A percentile compares a stretch with the other conserved stretches of the same genome.
Conservation (phyloP, 2,329 filamentous ascomycete genomes). For the Arthrobotrys megalospora region DNA sequence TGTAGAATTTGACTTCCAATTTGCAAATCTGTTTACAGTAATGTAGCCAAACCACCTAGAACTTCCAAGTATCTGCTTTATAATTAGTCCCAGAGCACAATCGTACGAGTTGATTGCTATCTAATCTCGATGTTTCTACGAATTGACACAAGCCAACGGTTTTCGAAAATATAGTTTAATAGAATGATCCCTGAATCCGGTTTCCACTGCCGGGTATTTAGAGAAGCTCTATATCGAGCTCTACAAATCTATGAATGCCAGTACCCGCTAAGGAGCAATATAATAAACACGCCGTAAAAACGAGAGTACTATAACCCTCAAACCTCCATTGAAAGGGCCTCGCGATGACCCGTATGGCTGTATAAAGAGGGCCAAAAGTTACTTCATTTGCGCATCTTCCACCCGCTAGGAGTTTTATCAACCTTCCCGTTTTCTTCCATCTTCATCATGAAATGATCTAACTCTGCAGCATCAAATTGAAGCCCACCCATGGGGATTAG, state of each 20-base stretch:
- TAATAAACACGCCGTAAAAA: constrained; percentile 29
- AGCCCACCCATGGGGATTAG: constrained; percentile 89
- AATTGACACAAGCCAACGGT: no score
- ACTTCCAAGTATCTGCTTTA: no score
- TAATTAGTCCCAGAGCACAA: no score
- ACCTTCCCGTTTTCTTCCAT: constrained; percentile 82
- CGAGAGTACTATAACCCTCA: constrained; percentile 15
- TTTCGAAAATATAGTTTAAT: no score
- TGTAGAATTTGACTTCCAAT: no score
- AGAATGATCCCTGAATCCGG: constrained; percentile 8
- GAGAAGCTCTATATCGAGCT: constrained; percentile 34
- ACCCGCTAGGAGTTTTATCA: constrained; percentile 77
- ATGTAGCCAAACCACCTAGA: no score
- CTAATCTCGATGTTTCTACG: no score
- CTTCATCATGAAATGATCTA: constrained; percentile 82
- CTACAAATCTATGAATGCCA: constrained; percentile 31
- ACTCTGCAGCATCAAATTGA: constrained; percentile 88
- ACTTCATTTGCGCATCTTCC: constrained; percentile 75
- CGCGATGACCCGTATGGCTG: background rate
- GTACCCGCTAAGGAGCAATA: constrained; percentile 25
- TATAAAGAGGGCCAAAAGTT: background rate
- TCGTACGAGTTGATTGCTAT: no score
- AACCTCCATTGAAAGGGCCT: background rate
- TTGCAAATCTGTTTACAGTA: no score
- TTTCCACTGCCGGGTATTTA: constrained; percentile 4